Conservation (phyloP, 257 asterid species). For the Solanum pinnatisectum region DNA sequence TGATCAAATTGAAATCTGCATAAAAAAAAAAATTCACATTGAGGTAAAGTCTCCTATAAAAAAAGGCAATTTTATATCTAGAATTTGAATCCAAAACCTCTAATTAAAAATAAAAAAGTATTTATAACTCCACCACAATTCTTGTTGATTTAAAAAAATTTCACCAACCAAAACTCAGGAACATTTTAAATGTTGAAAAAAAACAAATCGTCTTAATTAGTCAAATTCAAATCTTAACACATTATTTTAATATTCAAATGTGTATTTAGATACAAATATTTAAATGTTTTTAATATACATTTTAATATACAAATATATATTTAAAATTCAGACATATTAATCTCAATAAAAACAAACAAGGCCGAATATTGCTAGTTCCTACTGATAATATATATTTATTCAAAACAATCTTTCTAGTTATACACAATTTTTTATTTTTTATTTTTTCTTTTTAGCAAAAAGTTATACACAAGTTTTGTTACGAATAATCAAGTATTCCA, state of each 20-base stretch:
- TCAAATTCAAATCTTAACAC: too few species aligned
- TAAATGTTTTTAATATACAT: not conserved
- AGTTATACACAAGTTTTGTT: not conserved
- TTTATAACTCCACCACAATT: too few species aligned
- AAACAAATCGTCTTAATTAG: too few species aligned
- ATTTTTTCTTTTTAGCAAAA: too few species aligned
- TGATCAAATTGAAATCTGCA: too few species aligned
- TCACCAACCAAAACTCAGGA: not conserved
- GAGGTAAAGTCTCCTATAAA: not conserved
- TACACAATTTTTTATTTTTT: not conserved
- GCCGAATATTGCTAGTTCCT: too few species aligned
- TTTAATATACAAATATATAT: fast-evolving
- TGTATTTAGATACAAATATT: not conserved
- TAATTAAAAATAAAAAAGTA: too few species aligned
- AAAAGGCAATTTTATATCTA: too few species aligned
- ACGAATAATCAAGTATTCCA: fast-evolving
- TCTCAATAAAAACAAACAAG: not conserved
- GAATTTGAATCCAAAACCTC: fast-evolving
- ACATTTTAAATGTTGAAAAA: too few species aligned
- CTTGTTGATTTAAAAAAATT: too few species aligned
- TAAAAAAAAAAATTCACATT: not conserved
- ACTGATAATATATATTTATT: not conserved
- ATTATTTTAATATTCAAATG: not conserved
- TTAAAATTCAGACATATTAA: not conserved
- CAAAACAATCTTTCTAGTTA: not conserved